A percentile compares a stretch with the other conserved stretches of the same genome.
Conservation (phyloP, 257 asterid species). For the Craterostigma plantagineum region DNA sequence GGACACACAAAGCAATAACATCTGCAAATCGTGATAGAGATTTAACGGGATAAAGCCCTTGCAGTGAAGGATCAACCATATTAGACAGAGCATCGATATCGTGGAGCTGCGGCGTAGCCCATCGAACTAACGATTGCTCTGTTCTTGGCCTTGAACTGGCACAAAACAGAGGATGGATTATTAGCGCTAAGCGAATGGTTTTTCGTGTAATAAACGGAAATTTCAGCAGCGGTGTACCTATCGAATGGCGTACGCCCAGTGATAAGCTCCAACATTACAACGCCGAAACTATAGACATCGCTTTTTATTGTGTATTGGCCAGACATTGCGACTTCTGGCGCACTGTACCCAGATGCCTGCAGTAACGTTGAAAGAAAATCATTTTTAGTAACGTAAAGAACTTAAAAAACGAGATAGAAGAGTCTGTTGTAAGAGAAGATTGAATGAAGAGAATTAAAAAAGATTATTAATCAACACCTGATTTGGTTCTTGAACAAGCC, state of each 20-base stretch:
- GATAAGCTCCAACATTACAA: slow-evolving; percentile 41
- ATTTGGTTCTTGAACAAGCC: slow-evolving; percentile 3
- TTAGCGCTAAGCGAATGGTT: not conserved
- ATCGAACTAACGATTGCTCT: slow-evolving; percentile 31
- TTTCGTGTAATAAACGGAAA: not conserved
- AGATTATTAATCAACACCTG: too few relatives aligned
- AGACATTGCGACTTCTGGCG: slow-evolving; percentile 30
- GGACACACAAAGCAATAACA: slow-evolving; percentile 28
- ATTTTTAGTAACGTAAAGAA: not conserved
- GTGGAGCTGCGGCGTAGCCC: slow-evolving; percentile 51
- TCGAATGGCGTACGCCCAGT: slow-evolving; percentile 43
- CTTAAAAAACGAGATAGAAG: not conserved
- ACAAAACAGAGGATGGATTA: not conserved
- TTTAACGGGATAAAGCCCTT: slow-evolving; percentile 36
- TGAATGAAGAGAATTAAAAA: too few relatives aligned
- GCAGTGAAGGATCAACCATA: slow-evolving; percentile 40
- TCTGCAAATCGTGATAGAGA: slow-evolving; percentile 47
- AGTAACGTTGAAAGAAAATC: not conserved
- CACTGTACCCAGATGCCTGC: slow-evolving; percentile 22
- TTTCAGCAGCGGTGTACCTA: slow-evolving; percentile 16
- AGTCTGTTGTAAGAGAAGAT: slow-evolving; percentile 2
- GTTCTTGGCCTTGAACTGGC: slow-evolving; percentile 29
- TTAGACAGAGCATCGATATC: slow-evolving; percentile 36
- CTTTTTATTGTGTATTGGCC: slow-evolving; percentile 21
- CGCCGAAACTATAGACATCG: slow-evolving; percentile 48